These are phyloP conservation scores for Gloeostereum incarnatum DNA, from an alignment of 768 basidiomycete genomes.

Conservation along the genomic window DNA sequence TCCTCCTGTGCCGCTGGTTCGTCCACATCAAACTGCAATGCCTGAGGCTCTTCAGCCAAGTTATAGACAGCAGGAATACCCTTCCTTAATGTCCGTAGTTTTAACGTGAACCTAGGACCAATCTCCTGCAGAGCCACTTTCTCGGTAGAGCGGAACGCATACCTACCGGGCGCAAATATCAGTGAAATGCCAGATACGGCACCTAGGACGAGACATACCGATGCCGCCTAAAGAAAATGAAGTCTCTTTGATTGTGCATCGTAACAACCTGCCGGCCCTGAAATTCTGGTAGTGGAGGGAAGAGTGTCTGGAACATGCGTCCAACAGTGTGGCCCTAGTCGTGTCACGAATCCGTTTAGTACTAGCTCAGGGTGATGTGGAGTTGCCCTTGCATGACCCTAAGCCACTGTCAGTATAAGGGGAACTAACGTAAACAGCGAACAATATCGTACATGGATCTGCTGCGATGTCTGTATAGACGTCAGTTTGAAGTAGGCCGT, in stretches of 20 bases:
- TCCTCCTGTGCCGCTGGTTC: slow-evolving; percentile 15
- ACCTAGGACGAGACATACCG: no score
- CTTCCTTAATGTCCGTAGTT: slow-evolving; percentile 82
- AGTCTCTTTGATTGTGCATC: slow-evolving; percentile 95
- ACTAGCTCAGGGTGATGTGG: slow-evolving; percentile 93
- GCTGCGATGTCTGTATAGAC: slow-evolving; percentile 75
- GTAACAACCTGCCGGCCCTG: slow-evolving; percentile 96
- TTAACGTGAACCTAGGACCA: slow-evolving; percentile 93
- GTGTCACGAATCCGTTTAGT: slow-evolving; percentile 88
- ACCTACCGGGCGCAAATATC: slow-evolving; percentile 31
- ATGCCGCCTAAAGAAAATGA: slow-evolving; percentile 94
- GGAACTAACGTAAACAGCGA: not conserved
- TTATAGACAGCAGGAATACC: slow-evolving; percentile 77
- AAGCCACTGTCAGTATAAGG: slow-evolving; percentile 2
- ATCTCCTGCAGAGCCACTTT: slow-evolving; percentile 95
- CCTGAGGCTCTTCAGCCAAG: slow-evolving; percentile 52
- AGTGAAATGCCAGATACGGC: slow-evolving; percentile 7
- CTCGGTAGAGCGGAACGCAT: slow-evolving; percentile 86
- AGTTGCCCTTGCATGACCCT: slow-evolving; percentile 92
- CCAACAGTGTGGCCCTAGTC: slow-evolving; percentile 91
- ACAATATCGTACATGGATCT: slow-evolving; percentile 62
- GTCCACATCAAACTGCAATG: slow-evolving; percentile 42
- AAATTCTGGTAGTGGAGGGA: slow-evolving; percentile 92
- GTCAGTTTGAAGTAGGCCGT: slow-evolving; percentile 94
- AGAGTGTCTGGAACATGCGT: slow-evolving; percentile 92